A percentile compares a stretch with the other conserved stretches of the same genome.
phyloP scores from a whole-genome alignment of 2,329 filamentous ascomycete genomes.

The Dothistroma pini region DNA sequence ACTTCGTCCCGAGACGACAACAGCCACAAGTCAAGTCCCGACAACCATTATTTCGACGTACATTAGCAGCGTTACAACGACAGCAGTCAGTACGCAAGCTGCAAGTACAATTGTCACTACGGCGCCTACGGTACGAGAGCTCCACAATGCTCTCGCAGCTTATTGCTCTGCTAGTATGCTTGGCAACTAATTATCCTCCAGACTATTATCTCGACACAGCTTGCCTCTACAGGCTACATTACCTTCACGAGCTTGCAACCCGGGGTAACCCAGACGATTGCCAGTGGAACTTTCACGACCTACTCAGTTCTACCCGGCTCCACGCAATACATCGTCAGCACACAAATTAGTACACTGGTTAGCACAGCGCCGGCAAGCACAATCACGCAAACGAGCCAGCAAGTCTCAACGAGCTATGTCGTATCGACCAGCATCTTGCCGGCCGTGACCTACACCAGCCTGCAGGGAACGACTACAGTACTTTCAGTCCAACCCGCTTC shows the following conservation, averaged over 20 bases:
- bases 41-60: slow-evolving; percentile 1
- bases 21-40: neutral
- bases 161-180: neutral
- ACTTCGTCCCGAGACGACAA: neutral
- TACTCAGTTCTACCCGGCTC: neutral
- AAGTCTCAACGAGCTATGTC: neutral
- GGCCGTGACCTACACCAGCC: neutral
- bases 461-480: neutral
- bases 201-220: neutral
- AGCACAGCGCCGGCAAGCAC: neutral
- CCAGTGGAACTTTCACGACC: neutral
- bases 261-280: neutral
- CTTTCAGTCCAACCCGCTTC: slow-evolving; percentile 1
- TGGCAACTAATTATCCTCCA: neutral
- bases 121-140: neutral
- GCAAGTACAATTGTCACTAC: neutral
- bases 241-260: neutral
- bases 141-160: neutral
- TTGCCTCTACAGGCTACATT: too few species aligned
- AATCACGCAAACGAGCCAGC: neutral
- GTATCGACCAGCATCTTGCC: neutral
- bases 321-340: neutral
- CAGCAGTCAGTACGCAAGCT: neutral
- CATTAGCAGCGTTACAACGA: neutral
- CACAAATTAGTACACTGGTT: neutral